Conservation (phyloP, 228 moss, liverwort and hornwort species). For the Sphagnum fallax region DNA sequence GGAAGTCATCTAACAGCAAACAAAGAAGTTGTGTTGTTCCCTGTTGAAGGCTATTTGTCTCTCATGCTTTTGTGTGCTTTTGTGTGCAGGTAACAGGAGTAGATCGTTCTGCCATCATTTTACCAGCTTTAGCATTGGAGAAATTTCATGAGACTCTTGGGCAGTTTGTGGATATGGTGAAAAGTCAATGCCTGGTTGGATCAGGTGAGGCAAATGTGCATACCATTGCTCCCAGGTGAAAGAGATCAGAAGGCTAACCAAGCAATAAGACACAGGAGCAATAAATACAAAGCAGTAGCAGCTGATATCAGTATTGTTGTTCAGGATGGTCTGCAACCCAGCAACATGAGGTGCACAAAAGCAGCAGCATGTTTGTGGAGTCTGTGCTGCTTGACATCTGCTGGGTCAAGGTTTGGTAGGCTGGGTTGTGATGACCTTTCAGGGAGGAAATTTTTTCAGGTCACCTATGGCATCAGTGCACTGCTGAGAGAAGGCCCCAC, state of each 20-base stretch:
- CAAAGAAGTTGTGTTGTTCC: too few relatives aligned
- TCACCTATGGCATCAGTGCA: conserved; percentile 35
- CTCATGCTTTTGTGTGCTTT: too few relatives aligned
- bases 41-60: too few relatives aligned
- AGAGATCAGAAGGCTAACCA: conserved; percentile 63
- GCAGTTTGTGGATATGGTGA: conserved; percentile 72
- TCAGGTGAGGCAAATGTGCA: conserved; percentile 63
- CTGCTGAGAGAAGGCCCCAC: conserved; percentile 63
- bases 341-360: conserved; percentile 5
- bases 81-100: conserved; percentile 44
- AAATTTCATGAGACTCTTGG: conserved; percentile 65
- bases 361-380: conserved; percentile 1
- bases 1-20: too few relatives aligned
- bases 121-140: conserved; percentile 57
- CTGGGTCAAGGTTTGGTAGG: conserved; percentile 9
- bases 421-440: conserved; percentile 8
- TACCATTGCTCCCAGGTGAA: conserved; percentile 66
- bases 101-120: conserved; percentile 60
- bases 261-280: conserved; percentile 19
- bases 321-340: conserved; percentile 5
- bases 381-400: neutral
- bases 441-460: conserved; percentile 12
- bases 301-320: conserved; percentile 4
- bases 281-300: conserved; percentile 24
- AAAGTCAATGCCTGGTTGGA: conserved; percentile 51